Evolutionary conservation across 192 early-diverging fungal species (phyloP).

Genomic region (Entrophospora sp.): DNA sequence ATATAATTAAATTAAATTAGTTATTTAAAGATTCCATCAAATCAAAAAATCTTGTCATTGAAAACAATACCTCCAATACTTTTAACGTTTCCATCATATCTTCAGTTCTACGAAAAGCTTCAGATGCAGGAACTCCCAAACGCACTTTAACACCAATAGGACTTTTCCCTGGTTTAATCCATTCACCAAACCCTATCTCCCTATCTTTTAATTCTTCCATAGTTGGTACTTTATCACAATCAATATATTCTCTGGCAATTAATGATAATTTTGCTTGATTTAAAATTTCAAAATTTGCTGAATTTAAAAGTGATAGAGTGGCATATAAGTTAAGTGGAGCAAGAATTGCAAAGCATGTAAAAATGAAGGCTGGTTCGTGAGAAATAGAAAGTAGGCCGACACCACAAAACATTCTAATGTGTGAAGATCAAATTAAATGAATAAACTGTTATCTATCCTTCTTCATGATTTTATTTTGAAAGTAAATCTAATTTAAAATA

Average conservation of each 20-base stretch:
- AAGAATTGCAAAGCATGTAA: slow-evolving; percentile 41
- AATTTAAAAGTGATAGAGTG: slow-evolving; percentile 43
- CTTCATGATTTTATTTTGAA: neutral
- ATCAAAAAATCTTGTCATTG: neutral
- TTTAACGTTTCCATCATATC: slow-evolving; percentile 32
- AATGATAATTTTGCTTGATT: slow-evolving; percentile 52
- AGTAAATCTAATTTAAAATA: neutral
- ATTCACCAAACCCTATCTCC: slow-evolving; percentile 56
- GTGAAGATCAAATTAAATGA: neutral
- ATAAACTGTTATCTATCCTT: too few species aligned
- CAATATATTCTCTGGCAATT: slow-evolving; percentile 40
- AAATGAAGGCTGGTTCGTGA: slow-evolving; percentile 47
- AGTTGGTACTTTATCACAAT: slow-evolving; percentile 32
- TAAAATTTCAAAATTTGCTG: slow-evolving; percentile 59
- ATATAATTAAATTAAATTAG: too few species aligned
- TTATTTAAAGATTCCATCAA: too few species aligned
- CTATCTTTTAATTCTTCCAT: slow-evolving; percentile 31
- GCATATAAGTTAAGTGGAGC: slow-evolving; percentile 48
- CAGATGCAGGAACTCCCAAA: slow-evolving; percentile 36
- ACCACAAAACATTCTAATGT: slow-evolving; percentile 37
- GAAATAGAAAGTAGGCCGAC: slow-evolving; percentile 46
- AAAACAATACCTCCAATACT: slow-evolving; percentile 28
- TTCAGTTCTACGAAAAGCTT: slow-evolving; percentile 32
- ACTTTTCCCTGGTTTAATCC: slow-evolving; percentile 29
- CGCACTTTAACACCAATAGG: slow-evolving; percentile 33